A percentile compares a stretch with the other conserved stretches of the same genome.
These are phyloP conservation scores for Ogataea nitratoaversa DNA, from an alignment of 805 yeast species.

Conservation along the genomic window DNA sequence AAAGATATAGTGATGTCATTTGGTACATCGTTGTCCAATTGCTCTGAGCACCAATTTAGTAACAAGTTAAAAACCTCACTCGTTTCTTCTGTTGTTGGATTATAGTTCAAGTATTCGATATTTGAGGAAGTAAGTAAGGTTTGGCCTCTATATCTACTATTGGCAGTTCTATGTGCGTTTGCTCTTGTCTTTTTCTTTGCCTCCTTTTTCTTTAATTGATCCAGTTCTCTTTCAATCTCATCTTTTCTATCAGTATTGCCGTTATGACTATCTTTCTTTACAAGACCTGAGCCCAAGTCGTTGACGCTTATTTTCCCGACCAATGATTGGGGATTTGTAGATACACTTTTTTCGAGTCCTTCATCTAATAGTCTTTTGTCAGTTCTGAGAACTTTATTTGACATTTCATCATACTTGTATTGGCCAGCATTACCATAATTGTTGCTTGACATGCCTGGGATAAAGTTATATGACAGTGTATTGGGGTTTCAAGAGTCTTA, in stretches of 20 bases:
- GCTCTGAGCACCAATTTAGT: conserved; percentile 52
- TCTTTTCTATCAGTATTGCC: conserved; percentile 16
- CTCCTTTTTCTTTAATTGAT: conserved; percentile 6
- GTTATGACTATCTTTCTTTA: conserved; percentile 10
- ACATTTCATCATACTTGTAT: conserved; percentile 69
- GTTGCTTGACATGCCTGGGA: conserved; percentile 7
- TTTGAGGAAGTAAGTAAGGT: conserved; percentile 32
- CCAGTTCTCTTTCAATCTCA: conserved; percentile 8
- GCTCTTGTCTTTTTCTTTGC: conserved; percentile 4
- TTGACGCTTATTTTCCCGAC: conserved; percentile 60
- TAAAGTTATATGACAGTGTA: too few species aligned
- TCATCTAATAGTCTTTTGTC: conserved; percentile 49
- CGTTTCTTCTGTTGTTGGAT: conserved; percentile 56
- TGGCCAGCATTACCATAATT: conserved; percentile 13
- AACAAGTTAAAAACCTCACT: conserved; percentile 49
- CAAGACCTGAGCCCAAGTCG: conserved; percentile 54
- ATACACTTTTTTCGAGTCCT: conserved; percentile 40
- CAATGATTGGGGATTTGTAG: conserved; percentile 68
- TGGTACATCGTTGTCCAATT: conserved; percentile 67
- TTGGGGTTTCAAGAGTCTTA: too few species aligned
- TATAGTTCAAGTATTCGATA: conserved; percentile 52
- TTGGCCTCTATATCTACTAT: conserved; percentile 9
- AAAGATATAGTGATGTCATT: conserved; percentile 70
- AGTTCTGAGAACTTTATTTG: conserved; percentile 64
- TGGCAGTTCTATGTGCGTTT: conserved; percentile 5